A percentile compares a stretch with the other conserved stretches of the same genome.
phyloP scores from a whole-genome alignment of 2,329 filamentous ascomycete genomes.

The Trichophyton benhamiae region DNA sequence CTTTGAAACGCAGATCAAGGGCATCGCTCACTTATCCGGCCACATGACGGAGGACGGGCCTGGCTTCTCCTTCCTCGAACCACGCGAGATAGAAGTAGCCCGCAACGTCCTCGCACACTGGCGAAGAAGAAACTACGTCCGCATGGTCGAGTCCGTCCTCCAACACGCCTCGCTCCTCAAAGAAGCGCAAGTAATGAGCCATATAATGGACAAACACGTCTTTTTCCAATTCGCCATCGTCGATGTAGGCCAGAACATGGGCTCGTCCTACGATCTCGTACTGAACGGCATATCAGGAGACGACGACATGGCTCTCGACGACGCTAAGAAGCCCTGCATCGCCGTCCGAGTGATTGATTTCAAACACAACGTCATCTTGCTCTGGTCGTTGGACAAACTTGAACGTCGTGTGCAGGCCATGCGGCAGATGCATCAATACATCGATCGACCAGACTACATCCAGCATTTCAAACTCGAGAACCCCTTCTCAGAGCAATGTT shows the following conservation, averaged over 20 bases:
- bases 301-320: conserved; percentile 70
- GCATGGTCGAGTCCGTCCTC: conserved; percentile 83
- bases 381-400: conserved; percentile 92
- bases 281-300: conserved; percentile 80
- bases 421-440: conserved; percentile 93
- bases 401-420: conserved; percentile 77
- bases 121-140: conserved; percentile 74
- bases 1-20: conserved; percentile 73
- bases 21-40: conserved; percentile 43
- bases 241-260: conserved; percentile 74
- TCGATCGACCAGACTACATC: conserved; percentile 87
- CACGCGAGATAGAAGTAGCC: conserved; percentile 60
- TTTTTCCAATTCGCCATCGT: conserved; percentile 92
- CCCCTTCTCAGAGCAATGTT: conserved; percentile 80
- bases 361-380: conserved; percentile 67
- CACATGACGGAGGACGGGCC: conserved; percentile 27
- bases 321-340: conserved; percentile 76
- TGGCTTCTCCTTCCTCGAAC: conserved; percentile 43
- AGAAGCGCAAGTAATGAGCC: conserved; percentile 95
- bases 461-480: conserved; percentile 88
- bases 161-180: conserved; percentile 81
- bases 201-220: conserved; percentile 83
- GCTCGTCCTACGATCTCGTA: conserved; percentile 93
- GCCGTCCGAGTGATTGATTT: conserved; percentile 86
- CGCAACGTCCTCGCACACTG: conserved; percentile 58